Evolutionary conservation across 768 basidiomycete genomes (phyloP).

Genomic region (Phallus indusiatus): DNA sequence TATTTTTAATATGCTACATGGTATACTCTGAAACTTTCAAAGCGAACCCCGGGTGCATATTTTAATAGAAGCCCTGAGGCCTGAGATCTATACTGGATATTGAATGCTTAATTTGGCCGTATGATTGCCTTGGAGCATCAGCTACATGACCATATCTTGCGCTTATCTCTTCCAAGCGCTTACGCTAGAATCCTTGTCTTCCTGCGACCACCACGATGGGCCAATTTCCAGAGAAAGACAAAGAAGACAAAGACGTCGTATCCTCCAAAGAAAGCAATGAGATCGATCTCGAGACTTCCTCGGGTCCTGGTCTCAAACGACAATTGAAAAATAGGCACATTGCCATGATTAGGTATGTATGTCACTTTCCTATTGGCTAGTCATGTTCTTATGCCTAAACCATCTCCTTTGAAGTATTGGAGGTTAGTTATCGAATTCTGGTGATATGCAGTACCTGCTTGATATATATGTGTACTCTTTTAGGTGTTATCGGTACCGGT

Average conservation of each 20-base stretch:
- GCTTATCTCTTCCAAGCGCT: background rate
- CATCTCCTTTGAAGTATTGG: conserved; percentile 22
- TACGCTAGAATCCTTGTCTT: background rate
- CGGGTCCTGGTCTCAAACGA: conserved; percentile 32
- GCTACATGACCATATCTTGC: no score
- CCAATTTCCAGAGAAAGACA: background rate
- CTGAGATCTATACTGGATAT: no score
- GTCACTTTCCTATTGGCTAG: background rate
- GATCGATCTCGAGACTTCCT: background rate
- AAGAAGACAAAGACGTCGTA: background rate
- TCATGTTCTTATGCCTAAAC: background rate
- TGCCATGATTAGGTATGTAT: conserved; percentile 68
- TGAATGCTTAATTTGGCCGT: no score
- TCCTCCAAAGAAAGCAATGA: background rate
- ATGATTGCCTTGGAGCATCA: background rate
- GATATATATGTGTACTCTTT: conserved; percentile 4
- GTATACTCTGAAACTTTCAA: no score
- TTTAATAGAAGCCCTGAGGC: no score
- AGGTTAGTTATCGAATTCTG: conserved; percentile 13
- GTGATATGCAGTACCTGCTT: background rate
- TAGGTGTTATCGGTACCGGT: conserved; percentile 43
- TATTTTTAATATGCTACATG: no score
- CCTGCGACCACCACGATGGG: background rate
- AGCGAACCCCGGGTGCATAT: no score
- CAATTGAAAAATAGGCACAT: conserved; percentile 72